Percentiles rank a stretch among this genome's conserved stretches.
Evolutionary conservation across 2,329 filamentous ascomycete species (phyloP).

Genomic region (Aspergillus pseudoglaucus): DNA sequence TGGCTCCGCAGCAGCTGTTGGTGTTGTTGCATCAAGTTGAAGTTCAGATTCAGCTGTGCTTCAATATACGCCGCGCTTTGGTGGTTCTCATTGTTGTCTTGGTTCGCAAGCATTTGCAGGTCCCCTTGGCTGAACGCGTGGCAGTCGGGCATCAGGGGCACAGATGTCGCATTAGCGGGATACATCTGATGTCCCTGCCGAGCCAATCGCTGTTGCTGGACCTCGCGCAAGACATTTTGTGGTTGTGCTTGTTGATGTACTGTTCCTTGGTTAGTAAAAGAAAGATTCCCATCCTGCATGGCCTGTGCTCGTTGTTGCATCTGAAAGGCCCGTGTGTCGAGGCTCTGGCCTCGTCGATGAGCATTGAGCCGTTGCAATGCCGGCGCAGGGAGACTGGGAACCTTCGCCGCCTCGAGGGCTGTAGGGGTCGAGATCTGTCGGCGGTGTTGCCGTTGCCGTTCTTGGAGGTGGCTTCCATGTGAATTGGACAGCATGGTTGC

Average conservation of each 20-base stretch:
- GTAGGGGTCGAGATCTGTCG: constrained; percentile 82
- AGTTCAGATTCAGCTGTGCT: constrained; percentile 15
- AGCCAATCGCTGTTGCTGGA: constrained; percentile 79
- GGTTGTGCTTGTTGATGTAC: constrained; percentile 53
- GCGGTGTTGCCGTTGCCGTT: constrained; percentile 68
- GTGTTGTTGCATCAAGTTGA: constrained; percentile 28
- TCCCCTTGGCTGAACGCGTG: constrained; percentile 26
- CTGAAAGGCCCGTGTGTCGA: constrained; percentile 63
- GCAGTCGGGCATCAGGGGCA: constrained; percentile 20
- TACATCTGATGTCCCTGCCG: constrained; percentile 59
- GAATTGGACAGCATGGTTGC: constrained; percentile 71
- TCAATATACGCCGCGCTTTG: constrained; percentile 12
- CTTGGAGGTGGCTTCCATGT: constrained; percentile 60
- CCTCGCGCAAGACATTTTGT: constrained; percentile 82
- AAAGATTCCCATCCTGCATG: constrained; percentile 47
- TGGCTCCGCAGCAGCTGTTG: constrained; percentile 5
- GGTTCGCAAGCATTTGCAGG: constrained; percentile 22
- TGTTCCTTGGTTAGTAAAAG: constrained; percentile 53
- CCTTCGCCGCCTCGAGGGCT: constrained; percentile 68
- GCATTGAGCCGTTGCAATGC: constrained; percentile 48
- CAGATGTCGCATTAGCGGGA: constrained; percentile 26
- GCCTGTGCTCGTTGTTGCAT: constrained; percentile 38
- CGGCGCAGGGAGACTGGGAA: constrained; percentile 55
- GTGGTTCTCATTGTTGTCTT: constrained; percentile 34
- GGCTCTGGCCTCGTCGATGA: constrained; percentile 78